Percentiles rank a stretch among this genome's conserved stretches.
These are phyloP conservation scores for Sporothrix globosa DNA, from an alignment of 2,329 filamentous ascomycete genomes.

Conservation along the genomic window DNA sequence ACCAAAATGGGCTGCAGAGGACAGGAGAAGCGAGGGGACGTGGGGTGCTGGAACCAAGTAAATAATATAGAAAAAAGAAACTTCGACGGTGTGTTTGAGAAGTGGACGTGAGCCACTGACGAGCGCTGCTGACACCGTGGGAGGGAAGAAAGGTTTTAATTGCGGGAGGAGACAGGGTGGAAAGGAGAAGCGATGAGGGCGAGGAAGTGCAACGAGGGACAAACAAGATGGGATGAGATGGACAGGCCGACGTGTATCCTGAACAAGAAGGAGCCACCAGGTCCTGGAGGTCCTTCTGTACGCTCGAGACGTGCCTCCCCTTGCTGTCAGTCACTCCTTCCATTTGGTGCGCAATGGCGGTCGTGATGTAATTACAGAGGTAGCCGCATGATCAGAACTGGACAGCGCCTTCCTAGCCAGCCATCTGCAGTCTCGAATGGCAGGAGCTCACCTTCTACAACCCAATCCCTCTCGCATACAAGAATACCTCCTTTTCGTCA, in stretches of 20 bases:
- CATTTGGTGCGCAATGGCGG: neutral
- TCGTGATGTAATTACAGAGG: slow-evolving; percentile 16
- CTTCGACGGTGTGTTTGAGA: neutral
- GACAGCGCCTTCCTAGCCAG: slow-evolving; percentile 23
- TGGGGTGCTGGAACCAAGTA: neutral
- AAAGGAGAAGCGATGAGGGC: slow-evolving; percentile 7
- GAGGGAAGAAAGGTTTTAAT: neutral
- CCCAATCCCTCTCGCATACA: slow-evolving; percentile 14
- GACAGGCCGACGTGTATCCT: slow-evolving; percentile 21
- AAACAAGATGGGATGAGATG: slow-evolving; percentile 25
- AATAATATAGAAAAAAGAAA: slow-evolving; percentile 24
- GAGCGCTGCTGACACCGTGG: neutral
- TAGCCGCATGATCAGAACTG: slow-evolving; percentile 17
- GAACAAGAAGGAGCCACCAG: slow-evolving; percentile 22
- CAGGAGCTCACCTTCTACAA: slow-evolving; percentile 17
- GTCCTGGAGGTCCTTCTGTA: neutral
- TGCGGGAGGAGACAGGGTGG: neutral
- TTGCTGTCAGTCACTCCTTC: slow-evolving; percentile 4
- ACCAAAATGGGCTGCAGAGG: neutral
- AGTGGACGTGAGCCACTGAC: neutral
- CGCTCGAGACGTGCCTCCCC: slow-evolving; percentile 20
- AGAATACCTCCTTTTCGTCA: neutral
- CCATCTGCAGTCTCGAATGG: slow-evolving; percentile 21
- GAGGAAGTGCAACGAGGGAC: slow-evolving; percentile 23
- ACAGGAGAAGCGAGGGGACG: slow-evolving; percentile 12